These are phyloP conservation scores for Neophaeococcomyces aloes DNA, from an alignment of 2,329 filamentous ascomycete species.

Conservation along the genomic window DNA sequence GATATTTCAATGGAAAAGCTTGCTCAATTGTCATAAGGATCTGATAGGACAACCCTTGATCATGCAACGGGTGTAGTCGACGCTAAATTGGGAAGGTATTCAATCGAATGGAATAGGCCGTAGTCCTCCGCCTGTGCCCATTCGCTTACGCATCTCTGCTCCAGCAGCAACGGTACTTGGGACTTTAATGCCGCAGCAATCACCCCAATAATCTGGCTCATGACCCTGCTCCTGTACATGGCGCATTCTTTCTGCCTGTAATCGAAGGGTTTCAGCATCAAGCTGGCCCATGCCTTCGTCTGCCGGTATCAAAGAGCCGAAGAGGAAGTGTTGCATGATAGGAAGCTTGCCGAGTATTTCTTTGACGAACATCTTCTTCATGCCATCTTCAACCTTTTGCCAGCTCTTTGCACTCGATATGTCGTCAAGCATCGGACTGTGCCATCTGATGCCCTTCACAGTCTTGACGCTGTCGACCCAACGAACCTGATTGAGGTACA, in stretches of 20 bases:
- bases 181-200: constrained; percentile 96
- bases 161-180: constrained; percentile 87
- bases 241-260: constrained; percentile 43
- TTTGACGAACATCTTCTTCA: constrained; percentile 92
- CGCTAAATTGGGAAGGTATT: background rate
- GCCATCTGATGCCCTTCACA: constrained; percentile 87
- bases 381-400: constrained; percentile 85
- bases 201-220: constrained; percentile 59
- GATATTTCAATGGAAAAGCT: too few species aligned
- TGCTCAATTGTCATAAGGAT: too few species aligned
- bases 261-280: constrained; percentile 42
- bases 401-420: constrained; percentile 84
- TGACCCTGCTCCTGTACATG: constrained; percentile 61
- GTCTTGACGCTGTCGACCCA: constrained; percentile 97
- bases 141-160: constrained; percentile 71
- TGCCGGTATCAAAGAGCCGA: constrained; percentile 74
- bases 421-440: constrained; percentile 96
- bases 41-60: background rate
- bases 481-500: constrained; percentile 84
- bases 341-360: constrained; percentile 89
- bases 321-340: constrained; percentile 98
- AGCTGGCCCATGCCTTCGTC: constrained; percentile 61
- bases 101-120: constrained; percentile 39
- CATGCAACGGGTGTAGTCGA: background rate
- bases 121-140: constrained; percentile 53